phyloP scores from a whole-genome alignment of 2,329 filamentous ascomycete species.

The Apiospora hydei region DNA sequence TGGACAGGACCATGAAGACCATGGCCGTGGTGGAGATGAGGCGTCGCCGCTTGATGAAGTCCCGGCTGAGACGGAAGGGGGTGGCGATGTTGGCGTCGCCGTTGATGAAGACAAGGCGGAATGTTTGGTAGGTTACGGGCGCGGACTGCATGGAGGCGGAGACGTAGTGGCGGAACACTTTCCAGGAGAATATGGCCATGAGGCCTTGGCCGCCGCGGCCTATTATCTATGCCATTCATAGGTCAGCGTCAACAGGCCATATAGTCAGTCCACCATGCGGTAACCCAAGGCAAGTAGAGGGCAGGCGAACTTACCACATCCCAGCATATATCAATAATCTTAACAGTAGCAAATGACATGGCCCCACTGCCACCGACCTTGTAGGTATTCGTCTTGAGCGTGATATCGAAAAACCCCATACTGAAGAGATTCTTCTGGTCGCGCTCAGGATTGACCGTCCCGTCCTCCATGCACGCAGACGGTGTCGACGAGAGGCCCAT shows the following conservation, averaged over 20 bases:
- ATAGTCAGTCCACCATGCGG: too few species aligned
- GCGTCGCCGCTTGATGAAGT: not conserved
- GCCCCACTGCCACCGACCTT: not conserved
- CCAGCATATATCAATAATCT: not conserved
- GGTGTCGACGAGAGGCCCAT: not conserved
- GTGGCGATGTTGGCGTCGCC: not conserved
- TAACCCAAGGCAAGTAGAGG: too few species aligned
- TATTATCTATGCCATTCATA: conserved; percentile 32
- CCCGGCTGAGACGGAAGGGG: not conserved
- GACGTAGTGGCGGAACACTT: conserved; percentile 37
- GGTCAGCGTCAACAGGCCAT: not conserved
- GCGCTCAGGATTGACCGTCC: not conserved
- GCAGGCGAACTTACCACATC: not conserved
- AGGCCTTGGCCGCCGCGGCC: conserved; percentile 39
- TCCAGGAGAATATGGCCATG: conserved; percentile 39
- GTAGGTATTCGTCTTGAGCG: not conserved
- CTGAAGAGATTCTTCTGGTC: not conserved
- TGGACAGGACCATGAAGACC: conserved; percentile 1
- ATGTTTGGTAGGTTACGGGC: conserved; percentile 39
- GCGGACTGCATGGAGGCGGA: conserved; percentile 35
- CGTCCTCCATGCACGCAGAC: not conserved
- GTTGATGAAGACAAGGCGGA: conserved; percentile 36
- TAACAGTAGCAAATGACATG: not conserved
- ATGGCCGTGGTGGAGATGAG: conserved; percentile 5
- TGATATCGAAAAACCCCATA: not conserved